Percentiles rank a stretch among this genome's conserved stretches.
phyloP scores from a whole-genome alignment of 1,284 basidiomycete species.

The Phlebopus sp. region DNA sequence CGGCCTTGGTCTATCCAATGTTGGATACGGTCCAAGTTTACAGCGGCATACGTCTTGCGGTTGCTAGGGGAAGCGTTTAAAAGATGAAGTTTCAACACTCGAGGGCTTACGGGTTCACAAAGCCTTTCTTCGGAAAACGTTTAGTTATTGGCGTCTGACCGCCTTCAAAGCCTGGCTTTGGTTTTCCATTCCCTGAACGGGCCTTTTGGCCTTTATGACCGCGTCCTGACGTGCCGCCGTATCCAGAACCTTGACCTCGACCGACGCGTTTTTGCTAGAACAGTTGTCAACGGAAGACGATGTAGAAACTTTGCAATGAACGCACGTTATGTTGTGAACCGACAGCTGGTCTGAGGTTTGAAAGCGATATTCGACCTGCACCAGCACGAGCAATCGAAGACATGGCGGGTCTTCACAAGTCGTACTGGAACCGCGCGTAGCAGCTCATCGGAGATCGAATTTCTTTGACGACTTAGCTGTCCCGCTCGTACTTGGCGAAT shows the following conservation, averaged over 20 bases:
- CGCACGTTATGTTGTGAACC: slow-evolving; percentile 64
- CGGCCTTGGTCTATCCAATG: slow-evolving; percentile 88
- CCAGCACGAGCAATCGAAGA: slow-evolving; percentile 29
- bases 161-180: slow-evolving; percentile 83
- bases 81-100: slow-evolving; percentile 1
- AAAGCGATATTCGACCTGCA: slow-evolving; percentile 47
- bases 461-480: too few species aligned
- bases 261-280: slow-evolving; percentile 89
- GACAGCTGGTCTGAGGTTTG: slow-evolving; percentile 59
- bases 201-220: slow-evolving; percentile 98
- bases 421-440: too few species aligned
- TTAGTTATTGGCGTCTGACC: slow-evolving; percentile 95
- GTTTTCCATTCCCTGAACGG: slow-evolving; percentile 85
- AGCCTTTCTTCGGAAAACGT: slow-evolving; percentile 91
- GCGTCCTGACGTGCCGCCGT: slow-evolving; percentile 89
- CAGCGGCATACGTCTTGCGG: slow-evolving; percentile 72
- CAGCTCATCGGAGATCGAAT: slow-evolving; percentile 1
- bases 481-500: too few species aligned
- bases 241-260: slow-evolving; percentile 86
- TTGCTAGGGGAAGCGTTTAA: slow-evolving; percentile 45
- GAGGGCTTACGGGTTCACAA: slow-evolving; percentile 80
- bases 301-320: background rate
- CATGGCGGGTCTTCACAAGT: slow-evolving; percentile 23
- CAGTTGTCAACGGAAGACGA: slow-evolving; percentile 2
- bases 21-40: slow-evolving; percentile 88